These are phyloP conservation scores for Filobasidium wieringae DNA, from an alignment of 768 basidiomycete genomes.

Conservation along the genomic window DNA sequence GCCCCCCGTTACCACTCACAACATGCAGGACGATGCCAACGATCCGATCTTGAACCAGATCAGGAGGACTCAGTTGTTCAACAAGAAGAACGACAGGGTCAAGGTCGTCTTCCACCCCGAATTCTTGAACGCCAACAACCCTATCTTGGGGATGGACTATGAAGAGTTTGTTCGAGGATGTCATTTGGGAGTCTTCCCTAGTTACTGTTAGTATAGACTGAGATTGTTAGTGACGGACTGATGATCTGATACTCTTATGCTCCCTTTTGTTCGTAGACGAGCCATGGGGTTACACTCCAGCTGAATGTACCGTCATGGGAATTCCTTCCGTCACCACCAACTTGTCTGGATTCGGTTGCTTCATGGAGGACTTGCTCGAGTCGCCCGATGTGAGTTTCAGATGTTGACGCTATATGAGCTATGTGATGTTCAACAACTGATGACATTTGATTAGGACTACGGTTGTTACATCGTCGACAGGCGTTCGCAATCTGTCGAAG, in stretches of 20 bases:
- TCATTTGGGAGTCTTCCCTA: slow-evolving; percentile 96
- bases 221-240: neutral
- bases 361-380: slow-evolving; percentile 97
- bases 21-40: slow-evolving; percentile 84
- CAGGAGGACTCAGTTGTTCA: slow-evolving; percentile 86
- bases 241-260: neutral
- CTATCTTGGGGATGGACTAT: slow-evolving; percentile 91
- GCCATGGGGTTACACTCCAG: slow-evolving; percentile 62
- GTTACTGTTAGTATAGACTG: slow-evolving; percentile 66
- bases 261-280: slow-evolving; percentile 21
- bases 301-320: slow-evolving; percentile 99
- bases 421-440: neutral
- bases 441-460: slow-evolving; percentile 50
- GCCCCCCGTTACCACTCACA: slow-evolving; percentile 96
- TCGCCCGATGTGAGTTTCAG: slow-evolving; percentile 50
- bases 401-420: too few species aligned
- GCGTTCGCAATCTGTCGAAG: slow-evolving; percentile 75
- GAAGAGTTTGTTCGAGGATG: slow-evolving; percentile 98
- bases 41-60: slow-evolving; percentile 95
- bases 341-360: slow-evolving; percentile 85
- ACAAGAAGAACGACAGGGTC: slow-evolving; percentile 72
- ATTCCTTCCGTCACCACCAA: slow-evolving; percentile 96
- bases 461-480: slow-evolving; percentile 96
- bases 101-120: slow-evolving; percentile 98
- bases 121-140: slow-evolving; percentile 95